phyloP scores from a whole-genome alignment of 1,284 basidiomycete species.

The Boletellus deceptivus region DNA sequence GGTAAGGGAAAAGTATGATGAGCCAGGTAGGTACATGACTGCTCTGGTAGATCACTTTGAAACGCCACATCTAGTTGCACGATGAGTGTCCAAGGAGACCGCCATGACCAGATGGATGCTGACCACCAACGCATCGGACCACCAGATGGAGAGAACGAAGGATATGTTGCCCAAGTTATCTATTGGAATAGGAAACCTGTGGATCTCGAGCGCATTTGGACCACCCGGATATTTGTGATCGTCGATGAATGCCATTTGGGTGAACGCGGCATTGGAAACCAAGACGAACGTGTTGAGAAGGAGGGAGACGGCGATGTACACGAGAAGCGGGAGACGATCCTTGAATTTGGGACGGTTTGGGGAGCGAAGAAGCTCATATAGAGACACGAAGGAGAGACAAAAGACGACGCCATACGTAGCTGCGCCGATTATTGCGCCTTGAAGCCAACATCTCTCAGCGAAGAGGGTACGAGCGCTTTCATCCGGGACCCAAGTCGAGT shows the following conservation, averaged over 20 bases:
- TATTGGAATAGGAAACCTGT: conserved; percentile 17
- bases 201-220: conserved; percentile 15
- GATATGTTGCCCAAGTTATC: conserved; percentile 10
- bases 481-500: conserved; percentile 12
- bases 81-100: not conserved
- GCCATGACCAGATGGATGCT: not conserved
- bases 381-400: conserved; percentile 12
- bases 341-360: conserved; percentile 2
- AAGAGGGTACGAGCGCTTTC: conserved; percentile 14
- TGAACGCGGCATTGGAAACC: conserved; percentile 14
- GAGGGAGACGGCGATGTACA: conserved; percentile 25
- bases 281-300: conserved; percentile 27
- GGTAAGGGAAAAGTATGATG: conserved; percentile 17
- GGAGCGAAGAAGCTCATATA: conserved; percentile 10
- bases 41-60: conserved; percentile 23
- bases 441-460: conserved; percentile 16
- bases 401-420: conserved; percentile 11
- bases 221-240: conserved; percentile 33
- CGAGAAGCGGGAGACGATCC: conserved; percentile 6
- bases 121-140: conserved; percentile 31
- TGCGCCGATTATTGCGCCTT: conserved; percentile 14
- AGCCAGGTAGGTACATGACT: conserved; percentile 11
- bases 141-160: conserved; percentile 22
- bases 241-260: conserved; percentile 33
- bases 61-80: conserved; percentile 29